A percentile compares a stretch with the other conserved stretches of the same genome.
Conservation (phyloP, 2,329 filamentous ascomycete species). For the Myriosclerotinia duriaeana region DNA sequence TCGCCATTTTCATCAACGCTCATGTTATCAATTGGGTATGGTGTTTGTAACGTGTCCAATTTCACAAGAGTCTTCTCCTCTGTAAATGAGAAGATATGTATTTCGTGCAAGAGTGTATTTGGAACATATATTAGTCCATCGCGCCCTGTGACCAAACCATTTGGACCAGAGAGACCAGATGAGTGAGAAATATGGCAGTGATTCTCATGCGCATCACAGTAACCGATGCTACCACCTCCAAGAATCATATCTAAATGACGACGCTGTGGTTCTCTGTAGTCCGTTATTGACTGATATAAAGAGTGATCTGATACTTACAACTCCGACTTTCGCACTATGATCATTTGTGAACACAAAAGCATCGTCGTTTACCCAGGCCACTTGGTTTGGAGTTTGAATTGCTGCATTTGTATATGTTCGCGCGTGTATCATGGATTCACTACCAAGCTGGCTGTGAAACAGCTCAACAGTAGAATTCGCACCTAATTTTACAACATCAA, state of each 20-base stretch:
- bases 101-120: slow-evolving; percentile 29
- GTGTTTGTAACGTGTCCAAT: slow-evolving; percentile 36
- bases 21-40: slow-evolving; percentile 42
- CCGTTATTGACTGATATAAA: background rate
- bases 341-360: slow-evolving; percentile 44
- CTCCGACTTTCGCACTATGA: slow-evolving; percentile 39
- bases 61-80: slow-evolving; percentile 26
- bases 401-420: slow-evolving; percentile 39
- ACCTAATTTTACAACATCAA: slow-evolving; percentile 39
- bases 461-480: slow-evolving; percentile 44
- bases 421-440: slow-evolving; percentile 39
- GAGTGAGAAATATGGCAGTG: slow-evolving; percentile 37
- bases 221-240: slow-evolving; percentile 39
- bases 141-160: slow-evolving; percentile 39
- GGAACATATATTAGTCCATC: slow-evolving; percentile 43
- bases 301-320: slow-evolving; percentile 28
- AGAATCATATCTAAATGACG: slow-evolving; percentile 36
- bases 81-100: slow-evolving; percentile 25
- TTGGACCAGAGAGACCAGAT: slow-evolving; percentile 38
- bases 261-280: slow-evolving; percentile 27
- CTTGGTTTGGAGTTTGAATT: slow-evolving; percentile 42
- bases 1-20: slow-evolving; percentile 43
- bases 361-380: slow-evolving; percentile 41
- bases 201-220: slow-evolving; percentile 34
- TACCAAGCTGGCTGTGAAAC: slow-evolving; percentile 38